These are phyloP conservation scores for Atkinsonella texensis DNA, from an alignment of 2,329 filamentous ascomycete species.

Conservation along the genomic window DNA sequence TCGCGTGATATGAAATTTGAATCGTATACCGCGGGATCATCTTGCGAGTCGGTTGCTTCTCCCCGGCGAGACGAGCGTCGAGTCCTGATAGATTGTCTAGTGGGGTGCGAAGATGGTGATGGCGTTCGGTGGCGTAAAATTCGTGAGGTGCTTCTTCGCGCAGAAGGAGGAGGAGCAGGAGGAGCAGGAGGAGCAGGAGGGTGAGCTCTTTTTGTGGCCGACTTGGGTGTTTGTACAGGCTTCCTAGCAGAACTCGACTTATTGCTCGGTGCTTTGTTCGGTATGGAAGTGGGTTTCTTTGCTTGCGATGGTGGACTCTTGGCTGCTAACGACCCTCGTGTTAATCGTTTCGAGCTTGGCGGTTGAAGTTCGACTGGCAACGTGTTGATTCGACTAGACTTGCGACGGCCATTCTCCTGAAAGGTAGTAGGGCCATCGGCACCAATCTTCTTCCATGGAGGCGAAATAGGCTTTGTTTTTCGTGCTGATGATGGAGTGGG, in stretches of 20 bases:
- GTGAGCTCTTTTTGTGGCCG: conserved; percentile 17
- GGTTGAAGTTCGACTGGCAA: conserved; percentile 41
- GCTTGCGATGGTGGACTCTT: conserved; percentile 19
- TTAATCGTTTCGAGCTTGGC: conserved; percentile 37
- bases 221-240: conserved; percentile 17
- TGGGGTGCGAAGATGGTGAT: conserved; percentile 27
- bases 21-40: conserved; percentile 8
- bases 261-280: conserved; percentile 18
- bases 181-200: conserved; percentile 10
- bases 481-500: conserved; percentile 22
- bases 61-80: conserved; percentile 30
- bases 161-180: conserved; percentile 8
- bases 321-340: conserved; percentile 28
- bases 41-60: conserved; percentile 13
- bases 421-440: conserved; percentile 84
- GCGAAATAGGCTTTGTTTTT: conserved; percentile 50
- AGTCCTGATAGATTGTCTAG: conserved; percentile 29
- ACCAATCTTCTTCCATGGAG: conserved; percentile 82
- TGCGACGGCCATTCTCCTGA: conserved; percentile 57
- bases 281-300: conserved; percentile 16
- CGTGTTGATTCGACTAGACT: conserved; percentile 51
- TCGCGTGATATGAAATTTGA: conserved; percentile 10
- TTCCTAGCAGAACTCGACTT: conserved; percentile 17
- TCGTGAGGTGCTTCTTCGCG: conserved; percentile 17
- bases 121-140: conserved; percentile 27